phyloP scores from a whole-genome alignment of 1,284 basidiomycete species.

The Tausonia pullulans region DNA sequence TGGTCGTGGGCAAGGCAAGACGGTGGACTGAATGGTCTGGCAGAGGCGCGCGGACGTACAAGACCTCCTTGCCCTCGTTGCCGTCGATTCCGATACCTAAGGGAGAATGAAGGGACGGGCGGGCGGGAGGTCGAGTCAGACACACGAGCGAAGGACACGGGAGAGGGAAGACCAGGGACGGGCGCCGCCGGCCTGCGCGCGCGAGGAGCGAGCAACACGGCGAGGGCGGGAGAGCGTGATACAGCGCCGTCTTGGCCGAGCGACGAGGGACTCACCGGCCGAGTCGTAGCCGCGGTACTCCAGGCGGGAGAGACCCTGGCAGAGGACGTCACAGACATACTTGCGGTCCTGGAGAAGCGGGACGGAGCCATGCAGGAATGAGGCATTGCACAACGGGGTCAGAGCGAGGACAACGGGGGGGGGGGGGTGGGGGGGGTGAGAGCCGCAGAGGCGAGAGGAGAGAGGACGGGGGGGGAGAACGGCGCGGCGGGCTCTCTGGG shows the following conservation, averaged over 20 bases:
- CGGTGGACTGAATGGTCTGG: background rate
- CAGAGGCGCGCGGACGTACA: background rate
- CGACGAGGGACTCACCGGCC: slow-evolving; percentile 43
- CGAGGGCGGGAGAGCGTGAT: background rate
- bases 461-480: background rate
- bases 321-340: slow-evolving; percentile 82
- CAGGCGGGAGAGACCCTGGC: slow-evolving; percentile 83
- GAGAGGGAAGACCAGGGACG: background rate
- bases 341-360: slow-evolving; percentile 60
- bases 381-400: no score
- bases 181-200: background rate
- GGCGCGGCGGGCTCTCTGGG: background rate
- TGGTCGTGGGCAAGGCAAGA: background rate
- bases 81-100: slow-evolving; percentile 86
- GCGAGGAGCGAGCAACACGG: background rate
- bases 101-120: background rate
- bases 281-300: slow-evolving; percentile 99
- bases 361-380: no score
- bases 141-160: no score
- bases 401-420: background rate
- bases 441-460: slow-evolving; percentile 9
- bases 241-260: background rate
- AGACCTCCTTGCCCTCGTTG: slow-evolving; percentile 57
- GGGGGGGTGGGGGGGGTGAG: background rate
- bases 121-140: no score